Evolutionary conservation across 257 asterid genomes (phyloP).

Genomic region (Marsdenia floribunda): DNA sequence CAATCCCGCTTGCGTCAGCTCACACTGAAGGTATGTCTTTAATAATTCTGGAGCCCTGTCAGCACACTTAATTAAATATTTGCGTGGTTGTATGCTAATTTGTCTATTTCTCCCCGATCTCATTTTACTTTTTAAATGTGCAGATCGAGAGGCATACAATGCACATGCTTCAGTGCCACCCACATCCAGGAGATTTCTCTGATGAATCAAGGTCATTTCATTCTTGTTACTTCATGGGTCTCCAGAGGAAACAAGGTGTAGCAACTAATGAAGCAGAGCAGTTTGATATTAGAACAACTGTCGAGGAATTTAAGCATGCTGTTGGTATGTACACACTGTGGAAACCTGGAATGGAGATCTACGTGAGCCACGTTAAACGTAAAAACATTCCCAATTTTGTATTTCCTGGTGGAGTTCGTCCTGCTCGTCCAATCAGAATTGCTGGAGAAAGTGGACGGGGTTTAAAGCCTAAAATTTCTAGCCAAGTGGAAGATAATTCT

Average conservation of each 20-base stretch:
- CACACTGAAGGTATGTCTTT: constrained; percentile 22
- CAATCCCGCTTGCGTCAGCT: constrained; percentile 38
- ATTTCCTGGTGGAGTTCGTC: constrained; percentile 32
- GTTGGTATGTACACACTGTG: constrained; percentile 27
- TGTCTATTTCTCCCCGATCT: constrained; percentile 6
- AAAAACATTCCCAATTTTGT: constrained; percentile 28
- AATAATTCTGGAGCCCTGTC: not conserved
- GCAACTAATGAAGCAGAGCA: constrained; percentile 30
- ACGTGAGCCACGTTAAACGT: constrained; percentile 34
- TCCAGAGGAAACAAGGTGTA: constrained; percentile 35
- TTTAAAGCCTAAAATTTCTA: constrained; percentile 5
- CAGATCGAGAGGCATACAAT: constrained; percentile 35
- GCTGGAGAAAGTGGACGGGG: constrained; percentile 14
- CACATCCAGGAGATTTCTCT: constrained; percentile 33
- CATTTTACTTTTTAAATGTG: not conserved
- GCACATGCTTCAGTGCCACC: constrained; percentile 43
- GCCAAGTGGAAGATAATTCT: constrained; percentile 15
- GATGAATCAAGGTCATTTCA: constrained; percentile 28
- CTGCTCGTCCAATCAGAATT: constrained; percentile 19
- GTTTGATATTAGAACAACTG: constrained; percentile 37
- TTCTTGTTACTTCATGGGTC: constrained; percentile 37
- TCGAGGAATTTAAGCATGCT: constrained; percentile 35
- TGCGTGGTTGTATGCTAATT: not conserved
- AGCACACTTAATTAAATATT: not conserved
- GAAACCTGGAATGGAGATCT: constrained; percentile 37